Conservation (phyloP, 306 rosid species). For the Trifolium subterraneum region DNA sequence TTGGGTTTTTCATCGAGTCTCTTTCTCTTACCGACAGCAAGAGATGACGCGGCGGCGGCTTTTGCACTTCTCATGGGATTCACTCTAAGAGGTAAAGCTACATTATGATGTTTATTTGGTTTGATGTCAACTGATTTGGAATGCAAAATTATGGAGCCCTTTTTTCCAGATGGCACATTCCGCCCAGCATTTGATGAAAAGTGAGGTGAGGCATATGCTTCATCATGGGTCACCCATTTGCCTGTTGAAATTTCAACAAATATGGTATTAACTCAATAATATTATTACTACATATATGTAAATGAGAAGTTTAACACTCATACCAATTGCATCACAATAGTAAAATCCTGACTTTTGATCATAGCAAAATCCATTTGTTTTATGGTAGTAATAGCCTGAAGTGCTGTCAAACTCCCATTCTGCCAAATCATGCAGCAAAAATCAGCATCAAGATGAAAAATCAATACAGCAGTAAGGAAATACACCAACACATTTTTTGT, state of each 20-base stretch:
- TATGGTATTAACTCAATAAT: conserved; percentile 37
- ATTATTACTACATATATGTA: conserved; percentile 9
- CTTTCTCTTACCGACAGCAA: conserved; percentile 88
- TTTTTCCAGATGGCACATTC: conserved; percentile 54
- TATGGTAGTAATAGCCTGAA: conserved; percentile 85
- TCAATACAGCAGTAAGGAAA: conserved; percentile 14
- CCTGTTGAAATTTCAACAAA: conserved; percentile 63
- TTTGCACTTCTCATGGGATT: conserved; percentile 72
- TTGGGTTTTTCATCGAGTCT: conserved; percentile 68
- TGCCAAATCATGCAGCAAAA: conserved; percentile 62
- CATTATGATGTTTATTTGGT: conserved; percentile 48
- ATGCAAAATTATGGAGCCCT: conserved; percentile 48
- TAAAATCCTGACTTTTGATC: conserved; percentile 91
- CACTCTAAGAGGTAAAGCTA: conserved; percentile 63
- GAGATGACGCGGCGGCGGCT: conserved; percentile 77
- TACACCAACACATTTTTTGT: conserved; percentile 19
- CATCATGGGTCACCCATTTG: conserved; percentile 95
- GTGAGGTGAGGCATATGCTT: conserved; percentile 83
- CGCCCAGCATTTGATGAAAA: conserved; percentile 55
- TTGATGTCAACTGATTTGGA: conserved; percentile 54
- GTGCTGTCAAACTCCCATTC: conserved; percentile 83
- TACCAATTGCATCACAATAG: conserved; percentile 88
- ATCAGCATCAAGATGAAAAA: conserved; percentile 51
- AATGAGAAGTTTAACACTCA: conserved; percentile 20
- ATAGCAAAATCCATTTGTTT: conserved; percentile 78